Conservation (phyloP, 192 early-diverging fungal species). For the Backusella liffmaniae region DNA sequence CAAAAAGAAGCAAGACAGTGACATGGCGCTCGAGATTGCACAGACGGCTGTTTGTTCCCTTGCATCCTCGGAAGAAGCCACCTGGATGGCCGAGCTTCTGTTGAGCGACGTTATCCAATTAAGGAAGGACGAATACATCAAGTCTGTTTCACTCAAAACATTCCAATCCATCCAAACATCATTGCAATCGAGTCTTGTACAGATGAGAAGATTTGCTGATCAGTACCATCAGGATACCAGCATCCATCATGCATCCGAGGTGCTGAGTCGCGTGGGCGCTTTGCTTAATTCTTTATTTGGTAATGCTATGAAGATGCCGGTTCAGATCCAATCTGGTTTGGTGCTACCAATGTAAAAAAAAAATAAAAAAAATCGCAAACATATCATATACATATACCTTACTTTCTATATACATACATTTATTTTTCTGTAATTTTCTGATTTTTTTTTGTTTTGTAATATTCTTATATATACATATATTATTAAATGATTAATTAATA, state of each 20-base stretch:
- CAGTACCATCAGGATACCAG: neutral
- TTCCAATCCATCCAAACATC: neutral
- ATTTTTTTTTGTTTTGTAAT: too few species aligned
- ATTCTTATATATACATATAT: too few species aligned
- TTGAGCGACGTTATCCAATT: slow-evolving; percentile 5
- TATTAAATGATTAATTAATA: too few species aligned
- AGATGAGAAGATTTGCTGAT: slow-evolving; percentile 15
- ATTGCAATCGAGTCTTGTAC: neutral
- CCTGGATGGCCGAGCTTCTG: neutral
- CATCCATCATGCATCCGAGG: neutral
- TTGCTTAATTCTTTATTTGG: neutral
- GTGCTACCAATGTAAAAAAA: neutral
- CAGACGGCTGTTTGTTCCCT: slow-evolving; percentile 4
- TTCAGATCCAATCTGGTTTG: slow-evolving; percentile 4
- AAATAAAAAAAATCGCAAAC: too few species aligned
- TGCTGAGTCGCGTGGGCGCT: neutral
- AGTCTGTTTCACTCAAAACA: neutral
- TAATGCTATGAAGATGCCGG: neutral
- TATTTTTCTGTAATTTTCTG: neutral
- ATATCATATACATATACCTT: neutral
- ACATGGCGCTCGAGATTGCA: slow-evolving; percentile 15
- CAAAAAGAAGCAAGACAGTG: neutral
- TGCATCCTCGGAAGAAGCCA: slow-evolving; percentile 1
- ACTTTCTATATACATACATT: neutral
- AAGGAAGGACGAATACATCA: neutral